phyloP scores from a whole-genome alignment of 2,329 filamentous ascomycete species.

The Colletotrichum kahawae region DNA sequence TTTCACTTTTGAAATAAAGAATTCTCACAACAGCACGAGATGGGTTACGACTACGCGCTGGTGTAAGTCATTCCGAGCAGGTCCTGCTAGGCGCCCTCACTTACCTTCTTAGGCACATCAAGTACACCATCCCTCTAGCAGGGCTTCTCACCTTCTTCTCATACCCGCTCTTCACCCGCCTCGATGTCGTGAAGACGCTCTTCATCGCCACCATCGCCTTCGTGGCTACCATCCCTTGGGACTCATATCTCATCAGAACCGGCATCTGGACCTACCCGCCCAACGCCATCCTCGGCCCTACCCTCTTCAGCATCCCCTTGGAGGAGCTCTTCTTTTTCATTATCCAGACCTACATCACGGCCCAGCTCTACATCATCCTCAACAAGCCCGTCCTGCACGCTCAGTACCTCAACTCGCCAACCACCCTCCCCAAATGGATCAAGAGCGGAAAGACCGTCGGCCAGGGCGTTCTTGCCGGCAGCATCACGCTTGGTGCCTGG shows the following conservation, averaged over 20 bases:
- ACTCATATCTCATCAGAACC: conserved; percentile 73
- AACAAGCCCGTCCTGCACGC: conserved; percentile 66
- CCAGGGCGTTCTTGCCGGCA: conserved; percentile 51
- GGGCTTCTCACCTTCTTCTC: conserved; percentile 62
- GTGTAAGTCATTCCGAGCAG: conserved; percentile 51
- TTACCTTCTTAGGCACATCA: conserved; percentile 56
- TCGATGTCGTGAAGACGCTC: conserved; percentile 66
- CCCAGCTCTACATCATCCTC: conserved; percentile 69
- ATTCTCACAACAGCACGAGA: conserved; percentile 31
- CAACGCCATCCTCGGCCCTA: conserved; percentile 67
- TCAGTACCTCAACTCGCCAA: conserved; percentile 41
- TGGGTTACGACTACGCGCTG: conserved; percentile 67
- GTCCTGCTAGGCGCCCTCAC: neutral
- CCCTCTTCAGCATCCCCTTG: conserved; percentile 66
- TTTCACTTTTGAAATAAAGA: neutral
- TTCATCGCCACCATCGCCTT: conserved; percentile 70
- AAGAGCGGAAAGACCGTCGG: conserved; percentile 45
- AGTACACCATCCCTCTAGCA: conserved; percentile 71
- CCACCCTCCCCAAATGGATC: conserved; percentile 28
- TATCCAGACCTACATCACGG: conserved; percentile 77
- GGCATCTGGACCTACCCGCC: conserved; percentile 75
- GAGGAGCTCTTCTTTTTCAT: conserved; percentile 82
- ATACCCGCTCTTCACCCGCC: conserved; percentile 63
- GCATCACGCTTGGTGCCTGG: conserved; percentile 47
- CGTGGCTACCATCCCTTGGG: conserved; percentile 74